phyloP scores from a whole-genome alignment of 805 yeast genomes.

The Cyberlindnera nakhonratchasimensis region DNA sequence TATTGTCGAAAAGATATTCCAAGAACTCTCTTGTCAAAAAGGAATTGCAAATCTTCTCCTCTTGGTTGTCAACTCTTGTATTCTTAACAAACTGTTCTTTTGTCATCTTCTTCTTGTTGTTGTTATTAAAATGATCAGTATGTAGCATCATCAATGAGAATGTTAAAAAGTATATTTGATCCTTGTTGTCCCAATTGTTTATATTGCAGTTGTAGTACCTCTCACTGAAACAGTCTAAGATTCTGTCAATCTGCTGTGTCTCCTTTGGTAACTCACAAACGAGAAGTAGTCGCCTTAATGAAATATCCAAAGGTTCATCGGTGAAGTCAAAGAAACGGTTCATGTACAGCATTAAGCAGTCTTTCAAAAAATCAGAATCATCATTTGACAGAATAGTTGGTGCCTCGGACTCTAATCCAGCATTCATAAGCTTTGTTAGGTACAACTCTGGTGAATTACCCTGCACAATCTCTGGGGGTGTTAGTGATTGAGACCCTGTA shows the following conservation, averaged over 20 bases:
- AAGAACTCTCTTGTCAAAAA: constrained; percentile 39
- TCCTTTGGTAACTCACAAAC: constrained; percentile 63
- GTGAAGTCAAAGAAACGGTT: constrained; percentile 42
- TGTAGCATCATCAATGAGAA: constrained; percentile 69
- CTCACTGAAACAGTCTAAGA: constrained; percentile 53
- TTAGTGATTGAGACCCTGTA: constrained; percentile 12
- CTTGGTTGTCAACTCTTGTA: constrained; percentile 31
- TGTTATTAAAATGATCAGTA: constrained; percentile 68
- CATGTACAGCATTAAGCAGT: constrained; percentile 30
- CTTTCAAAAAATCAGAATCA: constrained; percentile 26
- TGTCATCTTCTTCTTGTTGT: constrained; percentile 65
- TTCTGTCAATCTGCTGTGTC: constrained; percentile 72
- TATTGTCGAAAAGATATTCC: constrained; percentile 64
- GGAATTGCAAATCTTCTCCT: constrained; percentile 23
- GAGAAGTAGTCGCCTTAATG: constrained; percentile 58
- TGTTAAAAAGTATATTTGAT: constrained; percentile 58
- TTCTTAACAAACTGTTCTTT: constrained; percentile 57
- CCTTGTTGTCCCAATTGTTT: constrained; percentile 34
- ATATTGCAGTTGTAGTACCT: constrained; percentile 38
- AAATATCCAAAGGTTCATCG: constrained; percentile 59
- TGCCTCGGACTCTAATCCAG: constrained; percentile 32
- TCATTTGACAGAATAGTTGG: constrained; percentile 30
- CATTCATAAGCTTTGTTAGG: constrained; percentile 24
- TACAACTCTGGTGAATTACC: constrained; percentile 31
- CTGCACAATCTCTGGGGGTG: constrained; percentile 29